Conservation (phyloP, 2,329 filamentous ascomycete genomes). For the Sporothrix curviconia region DNA sequence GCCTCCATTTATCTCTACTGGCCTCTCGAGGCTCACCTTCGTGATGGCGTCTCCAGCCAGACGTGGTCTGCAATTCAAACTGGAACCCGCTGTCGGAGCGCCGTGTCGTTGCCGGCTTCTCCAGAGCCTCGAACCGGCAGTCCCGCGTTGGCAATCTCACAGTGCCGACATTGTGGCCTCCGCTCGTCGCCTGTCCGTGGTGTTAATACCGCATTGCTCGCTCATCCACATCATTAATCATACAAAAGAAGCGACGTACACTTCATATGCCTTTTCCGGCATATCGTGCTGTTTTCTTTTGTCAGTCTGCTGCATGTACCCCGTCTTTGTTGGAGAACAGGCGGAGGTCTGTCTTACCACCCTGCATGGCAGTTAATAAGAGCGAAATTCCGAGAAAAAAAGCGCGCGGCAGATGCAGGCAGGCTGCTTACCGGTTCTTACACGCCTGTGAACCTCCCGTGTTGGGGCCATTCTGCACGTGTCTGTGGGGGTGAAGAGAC, state of each 20-base stretch:
- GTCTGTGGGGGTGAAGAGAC: no score
- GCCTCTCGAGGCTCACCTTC: neutral
- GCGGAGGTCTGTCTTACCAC: neutral
- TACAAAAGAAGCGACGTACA: neutral
- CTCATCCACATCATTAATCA: neutral
- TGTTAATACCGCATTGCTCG: neutral
- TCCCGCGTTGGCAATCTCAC: neutral
- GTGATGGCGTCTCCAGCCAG: neutral
- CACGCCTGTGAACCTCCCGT: neutral
- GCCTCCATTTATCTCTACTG: no score
- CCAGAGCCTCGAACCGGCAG: neutral
- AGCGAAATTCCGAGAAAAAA: no score
- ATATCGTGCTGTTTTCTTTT: neutral
- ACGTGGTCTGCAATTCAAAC: neutral
- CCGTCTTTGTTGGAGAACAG: neutral
- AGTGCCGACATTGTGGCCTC: neutral
- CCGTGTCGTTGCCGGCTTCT: neutral
- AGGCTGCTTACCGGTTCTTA: neutral
- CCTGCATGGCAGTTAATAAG: neutral
- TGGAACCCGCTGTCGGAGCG: neutral
- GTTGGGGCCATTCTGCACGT: constrained; percentile 1
- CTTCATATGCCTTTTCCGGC: constrained; percentile 2
- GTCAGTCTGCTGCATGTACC: neutral
- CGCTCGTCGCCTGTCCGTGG: neutral
- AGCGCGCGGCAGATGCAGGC: no score